phyloP scores from a whole-genome alignment of 2,329 filamentous ascomycete species.

The Colletotrichum zoysiae region DNA sequence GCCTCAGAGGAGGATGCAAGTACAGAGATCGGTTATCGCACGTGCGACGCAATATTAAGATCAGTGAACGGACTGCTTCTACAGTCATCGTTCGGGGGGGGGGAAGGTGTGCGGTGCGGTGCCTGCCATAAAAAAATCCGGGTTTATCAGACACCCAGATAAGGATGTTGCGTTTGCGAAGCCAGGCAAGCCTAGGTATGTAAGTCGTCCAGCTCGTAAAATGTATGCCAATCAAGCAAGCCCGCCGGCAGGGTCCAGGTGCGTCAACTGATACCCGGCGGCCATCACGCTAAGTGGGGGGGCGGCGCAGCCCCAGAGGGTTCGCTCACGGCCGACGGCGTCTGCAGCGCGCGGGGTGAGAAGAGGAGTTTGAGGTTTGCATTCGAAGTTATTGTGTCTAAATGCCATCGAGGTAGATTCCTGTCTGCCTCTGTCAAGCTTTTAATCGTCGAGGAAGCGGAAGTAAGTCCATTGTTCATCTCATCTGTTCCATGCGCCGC shows the following conservation, averaged over 20 bases:
- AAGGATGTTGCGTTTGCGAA: neutral
- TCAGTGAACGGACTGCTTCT: neutral
- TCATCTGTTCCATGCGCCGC: conserved; percentile 13
- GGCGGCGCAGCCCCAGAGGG: neutral
- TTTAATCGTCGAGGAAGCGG: neutral
- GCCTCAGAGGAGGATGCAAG: neutral
- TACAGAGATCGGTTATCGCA: neutral
- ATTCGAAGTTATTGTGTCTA: neutral
- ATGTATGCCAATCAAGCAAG: neutral
- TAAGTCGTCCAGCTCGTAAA: conserved; percentile 9
- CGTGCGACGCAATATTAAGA: neutral
- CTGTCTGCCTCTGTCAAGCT: neutral
- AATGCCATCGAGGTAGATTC: neutral
- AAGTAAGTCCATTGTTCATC: conserved; percentile 9
- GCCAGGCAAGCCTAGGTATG: neutral
- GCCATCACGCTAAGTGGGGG: conserved; percentile 21
- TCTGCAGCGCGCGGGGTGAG: conserved; percentile 26
- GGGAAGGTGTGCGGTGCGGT: neutral
- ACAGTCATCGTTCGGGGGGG: neutral
- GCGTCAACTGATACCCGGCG: conserved; percentile 36
- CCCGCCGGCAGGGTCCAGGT: neutral
- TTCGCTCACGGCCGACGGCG: conserved; percentile 7
- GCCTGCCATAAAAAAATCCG: no score
- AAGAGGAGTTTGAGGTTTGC: neutral
- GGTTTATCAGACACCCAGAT: neutral